phyloP scores from a whole-genome alignment of 441 rosid species.

The Hura crepitans region DNA sequence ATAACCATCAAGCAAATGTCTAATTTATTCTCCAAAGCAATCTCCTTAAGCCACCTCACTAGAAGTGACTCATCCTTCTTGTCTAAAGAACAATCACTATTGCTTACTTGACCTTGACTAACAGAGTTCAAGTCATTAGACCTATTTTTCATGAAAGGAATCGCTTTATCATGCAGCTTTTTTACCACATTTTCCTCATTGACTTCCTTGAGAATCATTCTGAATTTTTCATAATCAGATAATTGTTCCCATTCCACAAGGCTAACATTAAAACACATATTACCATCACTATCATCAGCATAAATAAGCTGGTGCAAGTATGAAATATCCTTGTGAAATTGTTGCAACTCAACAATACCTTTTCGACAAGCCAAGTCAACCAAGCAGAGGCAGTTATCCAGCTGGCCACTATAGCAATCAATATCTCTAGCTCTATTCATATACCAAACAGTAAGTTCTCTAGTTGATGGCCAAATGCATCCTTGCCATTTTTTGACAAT shows the following conservation, averaged over 20 bases:
- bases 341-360: slow-evolving; percentile 68
- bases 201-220: slow-evolving; percentile 65
- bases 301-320: slow-evolving; percentile 77
- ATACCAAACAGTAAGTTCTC: slow-evolving; percentile 74
- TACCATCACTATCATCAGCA: slow-evolving; percentile 50
- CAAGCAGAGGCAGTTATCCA: slow-evolving; percentile 78
- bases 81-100: slow-evolving; percentile 28
- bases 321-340: slow-evolving; percentile 68
- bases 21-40: slow-evolving; percentile 62
- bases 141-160: slow-evolving; percentile 74
- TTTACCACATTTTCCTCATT: slow-evolving; percentile 60
- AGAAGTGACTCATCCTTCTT: slow-evolving; percentile 55
- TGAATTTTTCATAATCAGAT: slow-evolving; percentile 85
- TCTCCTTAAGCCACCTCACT: slow-evolving; percentile 88
- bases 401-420: slow-evolving; percentile 84
- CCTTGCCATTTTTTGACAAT: slow-evolving; percentile 57
- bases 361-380: slow-evolving; percentile 73
- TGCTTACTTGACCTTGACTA: slow-evolving; percentile 24
- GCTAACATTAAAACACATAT: slow-evolving; percentile 51
- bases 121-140: slow-evolving; percentile 25
- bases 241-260: slow-evolving; percentile 77
- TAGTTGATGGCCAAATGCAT: slow-evolving; percentile 67
- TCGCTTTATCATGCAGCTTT: slow-evolving; percentile 58
- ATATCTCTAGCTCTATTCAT: slow-evolving; percentile 82
- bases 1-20: slow-evolving; percentile 77